phyloP scores from a whole-genome alignment of 106 monocot genomes.

The Xerophyta viscosa region DNA sequence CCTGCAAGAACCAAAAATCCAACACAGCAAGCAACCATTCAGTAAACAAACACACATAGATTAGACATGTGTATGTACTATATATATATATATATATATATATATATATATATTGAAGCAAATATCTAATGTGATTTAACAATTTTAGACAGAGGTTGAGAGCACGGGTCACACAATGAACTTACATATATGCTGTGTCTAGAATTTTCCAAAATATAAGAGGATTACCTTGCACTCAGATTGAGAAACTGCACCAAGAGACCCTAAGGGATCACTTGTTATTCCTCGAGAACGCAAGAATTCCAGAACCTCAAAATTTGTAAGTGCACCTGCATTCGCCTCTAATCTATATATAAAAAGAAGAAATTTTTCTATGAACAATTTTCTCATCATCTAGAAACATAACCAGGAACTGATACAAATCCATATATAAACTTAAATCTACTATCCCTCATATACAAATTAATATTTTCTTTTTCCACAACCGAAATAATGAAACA shows the following conservation, averaged over 20 bases:
- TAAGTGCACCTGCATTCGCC: conserved; percentile 53
- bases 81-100: not conserved
- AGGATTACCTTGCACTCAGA: conserved; percentile 79
- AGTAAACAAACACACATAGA: not conserved
- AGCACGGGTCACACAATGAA: too few relatives aligned
- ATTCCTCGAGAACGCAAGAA: conserved; percentile 67
- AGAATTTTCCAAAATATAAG: not conserved
- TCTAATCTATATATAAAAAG: conserved; percentile 25
- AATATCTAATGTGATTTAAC: too few relatives aligned
- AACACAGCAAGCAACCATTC: not conserved
- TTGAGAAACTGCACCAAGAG: conserved; percentile 57
- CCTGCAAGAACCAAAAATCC: conserved; percentile 22
- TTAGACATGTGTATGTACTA: not conserved
- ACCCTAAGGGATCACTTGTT: conserved; percentile 62
- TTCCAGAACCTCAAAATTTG: conserved; percentile 80
- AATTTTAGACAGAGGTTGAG: too few relatives aligned
- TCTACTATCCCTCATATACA: too few relatives aligned
- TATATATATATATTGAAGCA: too few relatives aligned
- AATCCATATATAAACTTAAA: too few relatives aligned
- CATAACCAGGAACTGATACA: too few relatives aligned
- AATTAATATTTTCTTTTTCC: too few relatives aligned
- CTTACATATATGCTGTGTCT: too few relatives aligned
- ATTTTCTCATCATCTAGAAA: too few relatives aligned
- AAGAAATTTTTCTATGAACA: too few relatives aligned
- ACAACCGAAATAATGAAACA: too few relatives aligned